Conservation (phyloP, 225 moss, liverwort and hornwort genomes). For the Antitrichia curtipendula region DNA sequence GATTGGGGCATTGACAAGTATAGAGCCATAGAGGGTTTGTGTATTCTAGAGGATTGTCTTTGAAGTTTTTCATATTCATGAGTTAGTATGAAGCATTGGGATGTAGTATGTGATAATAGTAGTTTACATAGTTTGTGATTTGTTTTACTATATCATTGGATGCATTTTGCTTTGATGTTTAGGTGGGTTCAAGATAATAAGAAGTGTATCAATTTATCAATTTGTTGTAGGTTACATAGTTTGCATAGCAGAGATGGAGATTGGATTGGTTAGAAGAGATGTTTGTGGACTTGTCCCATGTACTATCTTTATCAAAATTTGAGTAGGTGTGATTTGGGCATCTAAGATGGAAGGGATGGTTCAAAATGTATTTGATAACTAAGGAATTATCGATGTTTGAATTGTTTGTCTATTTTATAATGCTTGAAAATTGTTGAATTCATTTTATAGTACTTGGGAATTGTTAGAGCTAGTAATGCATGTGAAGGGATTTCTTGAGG, state of each 20-base stretch:
- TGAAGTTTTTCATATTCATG: not conserved
- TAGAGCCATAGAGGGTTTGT: fast-evolving
- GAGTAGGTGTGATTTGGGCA: not conserved
- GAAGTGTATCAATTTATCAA: not conserved
- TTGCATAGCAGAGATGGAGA: fast-evolving
- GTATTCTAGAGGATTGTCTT: not conserved
- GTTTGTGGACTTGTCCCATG: not conserved
- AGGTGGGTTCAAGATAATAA: too few species aligned
- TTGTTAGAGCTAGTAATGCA: not conserved
- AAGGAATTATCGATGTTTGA: too few species aligned
- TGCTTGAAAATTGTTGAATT: too few species aligned
- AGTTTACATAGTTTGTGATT: not conserved
- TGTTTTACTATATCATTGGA: not conserved
- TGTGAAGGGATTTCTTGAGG: too few species aligned
- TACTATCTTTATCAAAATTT: not conserved
- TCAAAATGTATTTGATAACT: too few species aligned
- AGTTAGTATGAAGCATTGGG: too few species aligned
- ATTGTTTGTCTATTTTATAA: not conserved
- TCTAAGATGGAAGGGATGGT: not conserved
- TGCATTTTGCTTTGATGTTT: not conserved
- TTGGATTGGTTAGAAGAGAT: not conserved
- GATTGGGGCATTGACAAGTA: not conserved
- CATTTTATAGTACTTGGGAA: too few species aligned
- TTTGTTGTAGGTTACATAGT: not conserved
- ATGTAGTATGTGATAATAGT: too few species aligned